These are phyloP conservation scores for Plasmodium relictum DNA, from an alignment of 169 alveolate species.

Conservation along the genomic window DNA sequence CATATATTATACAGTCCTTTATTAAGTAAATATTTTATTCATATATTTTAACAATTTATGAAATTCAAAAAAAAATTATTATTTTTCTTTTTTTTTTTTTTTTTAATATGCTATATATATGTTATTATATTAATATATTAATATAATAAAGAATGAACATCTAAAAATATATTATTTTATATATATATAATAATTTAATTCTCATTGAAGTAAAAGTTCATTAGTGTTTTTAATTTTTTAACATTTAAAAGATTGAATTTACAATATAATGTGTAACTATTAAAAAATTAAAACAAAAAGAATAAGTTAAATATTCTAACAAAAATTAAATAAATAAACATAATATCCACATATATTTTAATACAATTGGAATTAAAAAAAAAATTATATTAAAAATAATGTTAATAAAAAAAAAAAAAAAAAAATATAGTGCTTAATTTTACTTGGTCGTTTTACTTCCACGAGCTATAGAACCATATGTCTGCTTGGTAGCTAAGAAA, in stretches of 20 bases:
- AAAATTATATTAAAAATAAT: not conserved
- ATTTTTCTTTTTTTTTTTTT: too few species aligned
- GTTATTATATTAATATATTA: not conserved
- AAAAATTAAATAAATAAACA: constrained; percentile 42
- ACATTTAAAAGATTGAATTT: constrained; percentile 54
- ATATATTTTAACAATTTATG: too few species aligned
- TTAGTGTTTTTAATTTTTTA: constrained; percentile 26
- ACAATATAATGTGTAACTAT: constrained; percentile 18
- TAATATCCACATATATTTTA: constrained; percentile 3
- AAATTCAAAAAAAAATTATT: too few species aligned
- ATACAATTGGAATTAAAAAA: constrained; percentile 23
- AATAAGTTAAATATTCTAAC: constrained; percentile 20
- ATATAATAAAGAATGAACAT: not conserved
- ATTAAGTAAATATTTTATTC: too few species aligned
- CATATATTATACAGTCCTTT: too few species aligned
- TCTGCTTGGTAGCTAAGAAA: constrained; percentile 70
- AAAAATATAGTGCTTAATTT: constrained; percentile 6
- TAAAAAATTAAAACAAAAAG: constrained; percentile 28
- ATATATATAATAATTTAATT: not conserved
- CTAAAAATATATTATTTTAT: not conserved
- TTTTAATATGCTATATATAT: not conserved
- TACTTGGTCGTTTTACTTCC: constrained; percentile 37
- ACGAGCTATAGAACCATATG: constrained; percentile 75
- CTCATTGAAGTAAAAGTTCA: constrained; percentile 11
- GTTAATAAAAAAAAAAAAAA: not conserved